phyloP scores from a whole-genome alignment of 2,329 filamentous ascomycete species.

The Aureobasidium leucospermi region DNA sequence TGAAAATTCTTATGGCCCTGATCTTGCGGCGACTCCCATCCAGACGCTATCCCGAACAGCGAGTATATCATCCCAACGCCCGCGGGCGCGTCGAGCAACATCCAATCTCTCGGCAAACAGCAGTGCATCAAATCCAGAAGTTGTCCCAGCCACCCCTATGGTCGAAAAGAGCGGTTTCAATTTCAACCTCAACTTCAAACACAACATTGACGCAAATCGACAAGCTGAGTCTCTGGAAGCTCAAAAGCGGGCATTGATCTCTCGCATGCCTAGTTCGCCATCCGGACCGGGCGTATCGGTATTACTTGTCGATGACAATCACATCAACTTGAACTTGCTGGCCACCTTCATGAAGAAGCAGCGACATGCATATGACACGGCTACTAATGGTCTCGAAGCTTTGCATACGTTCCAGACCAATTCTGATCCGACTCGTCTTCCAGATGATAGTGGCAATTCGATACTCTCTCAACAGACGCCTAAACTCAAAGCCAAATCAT shows the following conservation, averaged over 20 bases:
- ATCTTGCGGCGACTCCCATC: background rate
- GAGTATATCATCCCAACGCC: background rate
- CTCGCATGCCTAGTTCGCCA: background rate
- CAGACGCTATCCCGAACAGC: background rate
- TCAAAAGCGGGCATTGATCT: background rate
- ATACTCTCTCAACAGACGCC: background rate
- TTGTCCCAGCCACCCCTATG: background rate
- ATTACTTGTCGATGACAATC: slow-evolving; percentile 29
- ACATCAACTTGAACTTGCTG: slow-evolving; percentile 25
- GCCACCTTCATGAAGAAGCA: slow-evolving; percentile 21
- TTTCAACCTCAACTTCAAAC: background rate
- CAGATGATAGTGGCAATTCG: slow-evolving; percentile 17
- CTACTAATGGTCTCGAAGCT: slow-evolving; percentile 41
- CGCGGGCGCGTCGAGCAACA: background rate
- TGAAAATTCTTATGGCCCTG: no score
- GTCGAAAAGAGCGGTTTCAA: background rate
- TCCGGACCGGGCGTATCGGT: slow-evolving; percentile 12
- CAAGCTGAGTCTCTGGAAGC: background rate
- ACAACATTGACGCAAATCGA: background rate
- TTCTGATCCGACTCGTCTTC: background rate
- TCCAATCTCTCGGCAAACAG: background rate
- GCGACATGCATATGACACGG: slow-evolving; percentile 19
- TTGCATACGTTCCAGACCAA: slow-evolving; percentile 33
- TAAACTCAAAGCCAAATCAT: background rate
- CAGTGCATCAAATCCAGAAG: background rate